These are phyloP conservation scores for Rhizoctonia solani DNA, from an alignment of 1,284 basidiomycete genomes.

Conservation along the genomic window DNA sequence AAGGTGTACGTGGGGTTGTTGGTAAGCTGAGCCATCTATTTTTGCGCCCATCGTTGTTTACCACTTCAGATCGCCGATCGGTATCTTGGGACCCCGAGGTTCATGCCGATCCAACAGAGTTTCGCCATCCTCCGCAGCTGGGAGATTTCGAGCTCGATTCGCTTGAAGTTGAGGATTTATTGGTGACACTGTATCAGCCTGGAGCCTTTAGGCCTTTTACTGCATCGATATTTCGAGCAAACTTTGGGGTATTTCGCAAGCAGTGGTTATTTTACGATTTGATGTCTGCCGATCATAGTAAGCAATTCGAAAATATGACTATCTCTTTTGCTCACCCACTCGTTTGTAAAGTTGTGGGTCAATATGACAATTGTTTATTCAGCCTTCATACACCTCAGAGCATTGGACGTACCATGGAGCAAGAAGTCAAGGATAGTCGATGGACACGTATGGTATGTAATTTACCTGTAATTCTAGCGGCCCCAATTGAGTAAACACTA, in stretches of 20 bases:
- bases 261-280: conserved; percentile 97
- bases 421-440: conserved; percentile 76
- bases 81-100: conserved; percentile 85
- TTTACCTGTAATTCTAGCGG: not conserved
- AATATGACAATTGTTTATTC: conserved; percentile 97
- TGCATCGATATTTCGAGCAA: conserved; percentile 94
- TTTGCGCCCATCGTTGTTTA: not conserved
- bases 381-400: conserved; percentile 97
- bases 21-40: conserved; percentile 53
- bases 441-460: conserved; percentile 85
- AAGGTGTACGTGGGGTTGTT: conserved; percentile 91
- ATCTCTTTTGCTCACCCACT: not conserved
- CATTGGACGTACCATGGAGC: conserved; percentile 86
- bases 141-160: conserved; percentile 95
- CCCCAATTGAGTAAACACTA: conserved; percentile 43
- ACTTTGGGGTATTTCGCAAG: conserved; percentile 82
- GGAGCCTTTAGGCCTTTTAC: conserved; percentile 91
- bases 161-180: conserved; percentile 87
- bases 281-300: conserved; percentile 79
- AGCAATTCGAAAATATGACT: not conserved
- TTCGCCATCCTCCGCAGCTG: conserved; percentile 70
- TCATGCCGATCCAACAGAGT: conserved; percentile 76
- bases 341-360: conserved; percentile 72
- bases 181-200: conserved; percentile 95
- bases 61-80: conserved; percentile 85